Evolutionary conservation across 441 rosid genomes (phyloP).

Genomic region (Mallotus japonicus): DNA sequence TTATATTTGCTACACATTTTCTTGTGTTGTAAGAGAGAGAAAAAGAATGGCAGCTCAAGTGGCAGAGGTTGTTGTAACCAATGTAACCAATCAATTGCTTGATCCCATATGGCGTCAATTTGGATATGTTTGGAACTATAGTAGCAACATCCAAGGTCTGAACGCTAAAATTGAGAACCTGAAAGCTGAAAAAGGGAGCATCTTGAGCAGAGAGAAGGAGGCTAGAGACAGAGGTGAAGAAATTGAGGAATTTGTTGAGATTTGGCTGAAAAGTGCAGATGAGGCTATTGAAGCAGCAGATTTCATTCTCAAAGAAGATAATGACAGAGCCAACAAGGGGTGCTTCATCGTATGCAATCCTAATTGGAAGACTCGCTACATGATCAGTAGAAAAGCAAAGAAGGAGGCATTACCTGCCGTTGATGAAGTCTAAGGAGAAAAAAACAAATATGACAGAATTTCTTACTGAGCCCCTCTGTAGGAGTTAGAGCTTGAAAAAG

Average conservation of each 20-base stretch:
- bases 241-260: conserved; percentile 2
- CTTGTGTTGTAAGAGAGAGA: too few species aligned
- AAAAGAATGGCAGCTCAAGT: too few species aligned
- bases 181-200: background rate
- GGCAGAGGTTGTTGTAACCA: background rate
- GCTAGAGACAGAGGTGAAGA: background rate
- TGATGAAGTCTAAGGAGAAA: too few species aligned
- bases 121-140: background rate
- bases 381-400: too few species aligned
- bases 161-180: background rate
- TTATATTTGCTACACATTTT: too few species aligned
- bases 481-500: too few species aligned
- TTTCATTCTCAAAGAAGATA: background rate
- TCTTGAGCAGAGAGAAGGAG: background rate
- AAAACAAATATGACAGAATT: too few species aligned
- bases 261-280: background rate
- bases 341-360: too few species aligned
- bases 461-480: too few species aligned
- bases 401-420: too few species aligned
- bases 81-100: background rate
- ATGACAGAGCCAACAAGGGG: too few species aligned
- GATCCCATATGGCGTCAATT: background rate
- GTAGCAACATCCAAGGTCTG: background rate
- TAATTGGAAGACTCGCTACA: too few species aligned
- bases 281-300: background rate